Evolutionary conservation across 2,329 filamentous ascomycete genomes (phyloP).

Genomic region (Atkinsonella hypoxylon): DNA sequence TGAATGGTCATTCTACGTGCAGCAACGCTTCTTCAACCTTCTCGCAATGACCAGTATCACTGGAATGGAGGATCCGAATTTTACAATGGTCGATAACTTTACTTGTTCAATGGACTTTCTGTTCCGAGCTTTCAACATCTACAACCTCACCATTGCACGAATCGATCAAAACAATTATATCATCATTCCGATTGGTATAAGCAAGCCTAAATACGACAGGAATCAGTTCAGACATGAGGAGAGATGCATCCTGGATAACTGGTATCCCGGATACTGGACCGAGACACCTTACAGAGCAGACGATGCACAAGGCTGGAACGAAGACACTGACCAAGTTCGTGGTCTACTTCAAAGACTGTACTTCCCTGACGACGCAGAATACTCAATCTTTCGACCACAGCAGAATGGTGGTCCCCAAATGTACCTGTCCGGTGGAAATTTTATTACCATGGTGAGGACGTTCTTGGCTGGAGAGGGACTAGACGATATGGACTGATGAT

Average conservation of each 20-base stretch:
- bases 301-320: not conserved
- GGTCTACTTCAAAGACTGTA: not conserved
- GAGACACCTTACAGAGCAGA: not conserved
- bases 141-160: not conserved
- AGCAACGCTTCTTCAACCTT: not conserved
- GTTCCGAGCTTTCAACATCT: not conserved
- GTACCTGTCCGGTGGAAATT: not conserved
- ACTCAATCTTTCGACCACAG: not conserved
- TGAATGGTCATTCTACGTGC: not conserved
- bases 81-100: not conserved
- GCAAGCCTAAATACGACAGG: not conserved
- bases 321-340: not conserved
- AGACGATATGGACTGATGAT: too few species aligned
- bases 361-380: not conserved
- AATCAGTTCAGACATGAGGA: not conserved
- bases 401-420: not conserved
- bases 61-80: not conserved
- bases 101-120: not conserved
- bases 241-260: not conserved
- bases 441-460: not conserved
- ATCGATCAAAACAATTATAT: not conserved
- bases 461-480: not conserved
- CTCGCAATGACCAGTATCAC: not conserved
- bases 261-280: not conserved
- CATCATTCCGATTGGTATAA: not conserved